Base-by-base conservation (phyloP, 306 rosid species). In the Sindora glabra region DNA sequence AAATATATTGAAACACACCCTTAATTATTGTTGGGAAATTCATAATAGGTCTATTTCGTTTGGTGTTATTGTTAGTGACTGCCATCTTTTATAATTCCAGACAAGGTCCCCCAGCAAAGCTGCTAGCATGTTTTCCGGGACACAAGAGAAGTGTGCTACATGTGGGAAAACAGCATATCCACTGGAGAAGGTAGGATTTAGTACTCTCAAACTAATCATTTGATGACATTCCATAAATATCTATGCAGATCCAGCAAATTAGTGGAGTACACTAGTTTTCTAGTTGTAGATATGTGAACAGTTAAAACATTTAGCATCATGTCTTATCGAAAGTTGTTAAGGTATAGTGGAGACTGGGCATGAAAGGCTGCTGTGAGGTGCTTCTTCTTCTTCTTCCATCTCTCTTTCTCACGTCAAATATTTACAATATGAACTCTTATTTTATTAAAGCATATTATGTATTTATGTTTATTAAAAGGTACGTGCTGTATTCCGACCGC, bases 141-240 rank as follows among this genome's bases (percentile, higher is more conserved):
- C 97, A 7, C 94, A 84, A 77, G 97, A 87, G 21, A 90, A 90
- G 71, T 90, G 97, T 49, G 89, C 97, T 18, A 84, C 97, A 39
- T 87, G 97, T 70, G 89, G 89, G 23, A 90, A 90, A 77, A 90
- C 95, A 25, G 97, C 92, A 36, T 90, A 87, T 77, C 97, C 97
- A 16, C 69, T 90, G 70, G 97, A 90, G 83, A 90, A 84, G 95
- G 97, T 90, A 74, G 17, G 53, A 51, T 72, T 23, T 19, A 19
- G 45, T 65, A 65, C 23, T 22, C 53, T 26, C 1, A 40, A 45
- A 22, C 50, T 23, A 61, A 23, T 33, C 68, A 33, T 37, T 25
- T 34, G 15, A 33, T 33, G 13, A 29, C 56, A 41, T 18, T 16
- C 3, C 10, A 32, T 62, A 37, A 29, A 10, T 39, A n/a, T 45